Percentiles rank a stretch among this genome's conserved stretches.
phyloP scores from a whole-genome alignment of 345 rosid genomes.

The Gossypium longicalyx region DNA sequence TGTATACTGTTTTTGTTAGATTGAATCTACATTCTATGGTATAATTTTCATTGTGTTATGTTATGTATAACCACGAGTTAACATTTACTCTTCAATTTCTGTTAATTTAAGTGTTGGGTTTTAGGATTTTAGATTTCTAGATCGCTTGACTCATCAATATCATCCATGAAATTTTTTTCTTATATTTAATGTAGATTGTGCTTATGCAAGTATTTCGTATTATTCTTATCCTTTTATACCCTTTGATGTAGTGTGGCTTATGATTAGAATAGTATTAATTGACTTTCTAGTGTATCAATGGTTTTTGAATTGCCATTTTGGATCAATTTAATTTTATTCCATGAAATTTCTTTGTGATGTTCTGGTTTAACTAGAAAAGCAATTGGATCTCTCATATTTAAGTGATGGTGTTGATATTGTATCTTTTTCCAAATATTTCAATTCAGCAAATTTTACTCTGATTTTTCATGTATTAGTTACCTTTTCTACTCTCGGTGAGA shows the following conservation, averaged over 20 bases:
- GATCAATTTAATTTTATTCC: not conserved
- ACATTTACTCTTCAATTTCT: not conserved
- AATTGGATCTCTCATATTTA: not conserved
- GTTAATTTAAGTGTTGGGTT: not conserved
- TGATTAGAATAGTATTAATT: not conserved
- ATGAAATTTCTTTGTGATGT: not conserved
- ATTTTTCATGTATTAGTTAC: constrained; percentile 51
- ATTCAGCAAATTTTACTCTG: constrained; percentile 10
- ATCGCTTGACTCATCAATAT: not conserved
- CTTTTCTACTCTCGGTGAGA: constrained; percentile 86
- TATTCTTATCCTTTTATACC: not conserved
- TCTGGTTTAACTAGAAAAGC: constrained; percentile 12
- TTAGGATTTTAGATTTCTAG: not conserved
- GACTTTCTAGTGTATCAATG: not conserved
- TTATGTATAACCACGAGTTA: not conserved
- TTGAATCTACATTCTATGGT: not conserved
- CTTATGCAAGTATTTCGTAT: not conserved
- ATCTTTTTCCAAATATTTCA: constrained; percentile 2
- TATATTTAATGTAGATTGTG: not conserved
- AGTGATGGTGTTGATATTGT: constrained; percentile 5
- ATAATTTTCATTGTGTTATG: not conserved
- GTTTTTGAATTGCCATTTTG: not conserved
- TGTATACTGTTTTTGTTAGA: not conserved
- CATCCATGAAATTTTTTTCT: not conserved
- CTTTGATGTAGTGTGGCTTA: not conserved